Percentiles rank a stretch among this genome's conserved stretches.
Evolutionary conservation across 2,329 filamentous ascomycete species (phyloP).

Genomic region (Aspergillus awamori): DNA sequence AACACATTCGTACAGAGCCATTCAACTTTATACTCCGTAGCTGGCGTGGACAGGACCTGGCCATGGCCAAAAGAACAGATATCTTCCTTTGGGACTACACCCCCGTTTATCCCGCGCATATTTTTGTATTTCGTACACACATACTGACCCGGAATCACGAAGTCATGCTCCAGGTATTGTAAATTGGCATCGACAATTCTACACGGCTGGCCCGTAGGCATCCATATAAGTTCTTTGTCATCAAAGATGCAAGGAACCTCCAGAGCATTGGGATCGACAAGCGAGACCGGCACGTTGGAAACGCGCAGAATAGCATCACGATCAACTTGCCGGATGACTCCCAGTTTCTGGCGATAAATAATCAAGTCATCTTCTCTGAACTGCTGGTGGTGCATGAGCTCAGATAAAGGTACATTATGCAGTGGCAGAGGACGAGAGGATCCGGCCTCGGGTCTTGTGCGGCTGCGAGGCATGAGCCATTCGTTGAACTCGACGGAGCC

Average conservation of each 20-base stretch:
- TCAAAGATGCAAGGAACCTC: conserved; percentile 38
- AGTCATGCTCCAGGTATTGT: neutral
- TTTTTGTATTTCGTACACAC: neutral
- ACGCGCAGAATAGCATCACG: conserved; percentile 56
- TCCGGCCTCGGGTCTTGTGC: neutral
- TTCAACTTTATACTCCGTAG: conserved; percentile 50
- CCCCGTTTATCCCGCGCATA: neutral
- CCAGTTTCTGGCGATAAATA: conserved; percentile 60
- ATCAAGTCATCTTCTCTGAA: conserved; percentile 56
- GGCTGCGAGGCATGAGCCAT: conserved; percentile 8
- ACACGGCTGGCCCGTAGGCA: conserved; percentile 13
- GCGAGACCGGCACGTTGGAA: conserved; percentile 47
- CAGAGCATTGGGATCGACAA: conserved; percentile 56
- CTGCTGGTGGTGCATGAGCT: conserved; percentile 50
- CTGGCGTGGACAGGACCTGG: conserved; percentile 55
- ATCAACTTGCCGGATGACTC: conserved; percentile 53
- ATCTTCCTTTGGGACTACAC: neutral
- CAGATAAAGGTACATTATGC: conserved; percentile 47
- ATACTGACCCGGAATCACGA: neutral
- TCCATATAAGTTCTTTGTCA: conserved; percentile 25
- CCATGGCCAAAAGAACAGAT: conserved; percentile 55
- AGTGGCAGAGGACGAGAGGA: conserved; percentile 30
- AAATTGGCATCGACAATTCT: too few relatives aligned
- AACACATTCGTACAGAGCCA: conserved; percentile 55
- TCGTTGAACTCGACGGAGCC: conserved; percentile 26